Conservation (phyloP, 2,329 filamentous ascomycete species). For the Lasiodiplodia citricola region DNA sequence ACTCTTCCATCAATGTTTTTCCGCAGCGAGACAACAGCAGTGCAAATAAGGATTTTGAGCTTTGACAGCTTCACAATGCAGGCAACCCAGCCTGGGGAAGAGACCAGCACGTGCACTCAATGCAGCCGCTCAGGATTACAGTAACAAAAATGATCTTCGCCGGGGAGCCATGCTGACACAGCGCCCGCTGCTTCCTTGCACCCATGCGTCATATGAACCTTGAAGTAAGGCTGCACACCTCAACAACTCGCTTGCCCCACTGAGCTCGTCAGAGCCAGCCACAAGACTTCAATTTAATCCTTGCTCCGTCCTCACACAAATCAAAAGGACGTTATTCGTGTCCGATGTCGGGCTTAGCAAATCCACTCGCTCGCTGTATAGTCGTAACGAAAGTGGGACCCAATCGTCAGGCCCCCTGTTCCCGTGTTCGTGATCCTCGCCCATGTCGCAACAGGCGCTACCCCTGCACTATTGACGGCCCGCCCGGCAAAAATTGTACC, state of each 20-base stretch:
- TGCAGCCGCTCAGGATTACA: background rate
- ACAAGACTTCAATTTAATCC: background rate
- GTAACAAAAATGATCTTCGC: background rate
- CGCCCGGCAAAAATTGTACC: background rate
- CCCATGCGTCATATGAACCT: background rate
- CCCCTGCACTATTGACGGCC: background rate
- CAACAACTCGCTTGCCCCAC: background rate
- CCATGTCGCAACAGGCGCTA: background rate
- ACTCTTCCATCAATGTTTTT: background rate
- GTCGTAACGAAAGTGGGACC: background rate
- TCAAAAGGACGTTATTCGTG: background rate
- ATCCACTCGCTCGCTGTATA: background rate
- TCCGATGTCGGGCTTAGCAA: background rate
- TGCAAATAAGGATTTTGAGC: constrained; percentile 17
- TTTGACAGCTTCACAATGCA: background rate
- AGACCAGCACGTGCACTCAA: background rate
- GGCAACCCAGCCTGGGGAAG: constrained; percentile 1
- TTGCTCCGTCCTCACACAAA: background rate
- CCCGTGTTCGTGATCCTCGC: background rate
- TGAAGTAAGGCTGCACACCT: too few species aligned
- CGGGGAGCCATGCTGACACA: background rate
- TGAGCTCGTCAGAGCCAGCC: background rate
- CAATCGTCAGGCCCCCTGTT: background rate
- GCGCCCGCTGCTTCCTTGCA: background rate
- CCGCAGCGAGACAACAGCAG: constrained; percentile 2